A percentile compares a stretch with the other conserved stretches of the same genome.
phyloP scores from a whole-genome alignment of 345 rosid species.

The Boechera retrofracta region DNA sequence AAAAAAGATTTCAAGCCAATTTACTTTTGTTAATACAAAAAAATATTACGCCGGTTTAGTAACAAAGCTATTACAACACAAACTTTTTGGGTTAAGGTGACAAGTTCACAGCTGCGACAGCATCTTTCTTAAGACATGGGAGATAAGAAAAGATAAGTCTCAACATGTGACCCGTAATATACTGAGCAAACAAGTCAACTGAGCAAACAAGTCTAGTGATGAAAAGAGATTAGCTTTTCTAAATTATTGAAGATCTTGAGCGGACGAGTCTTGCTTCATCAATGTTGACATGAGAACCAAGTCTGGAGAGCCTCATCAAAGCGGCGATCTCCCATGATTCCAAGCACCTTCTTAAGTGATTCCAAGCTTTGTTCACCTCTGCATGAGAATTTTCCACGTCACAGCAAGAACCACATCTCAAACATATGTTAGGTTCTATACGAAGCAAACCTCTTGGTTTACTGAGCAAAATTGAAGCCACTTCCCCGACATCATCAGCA shows the following conservation, averaged over 20 bases:
- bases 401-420: conserved; percentile 62
- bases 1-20: too few relatives aligned
- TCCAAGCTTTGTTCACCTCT: conserved; percentile 59
- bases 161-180: conserved; percentile 64
- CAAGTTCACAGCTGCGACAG: conserved; percentile 27
- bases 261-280: too few relatives aligned
- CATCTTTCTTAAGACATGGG: conserved; percentile 46
- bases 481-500: conserved; percentile 43
- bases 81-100: conserved; percentile 6
- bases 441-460: conserved; percentile 33
- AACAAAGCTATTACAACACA: background rate
- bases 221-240: background rate
- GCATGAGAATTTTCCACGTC: conserved; percentile 51
- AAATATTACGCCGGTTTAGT: too few relatives aligned
- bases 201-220: too few relatives aligned
- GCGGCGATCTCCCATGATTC: background rate
- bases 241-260: too few relatives aligned
- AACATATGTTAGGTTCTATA: conserved; percentile 58
- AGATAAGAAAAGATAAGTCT: conserved; percentile 54
- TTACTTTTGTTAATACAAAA: too few relatives aligned
- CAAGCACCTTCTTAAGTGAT: conserved; percentile 56
- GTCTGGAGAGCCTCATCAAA: too few relatives aligned
- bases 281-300: too few relatives aligned
- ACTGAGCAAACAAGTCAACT: too few relatives aligned
- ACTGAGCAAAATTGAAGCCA: conserved; percentile 46